phyloP scores from a whole-genome alignment of 768 basidiomycete genomes.

The Sarcodon sp. region DNA sequence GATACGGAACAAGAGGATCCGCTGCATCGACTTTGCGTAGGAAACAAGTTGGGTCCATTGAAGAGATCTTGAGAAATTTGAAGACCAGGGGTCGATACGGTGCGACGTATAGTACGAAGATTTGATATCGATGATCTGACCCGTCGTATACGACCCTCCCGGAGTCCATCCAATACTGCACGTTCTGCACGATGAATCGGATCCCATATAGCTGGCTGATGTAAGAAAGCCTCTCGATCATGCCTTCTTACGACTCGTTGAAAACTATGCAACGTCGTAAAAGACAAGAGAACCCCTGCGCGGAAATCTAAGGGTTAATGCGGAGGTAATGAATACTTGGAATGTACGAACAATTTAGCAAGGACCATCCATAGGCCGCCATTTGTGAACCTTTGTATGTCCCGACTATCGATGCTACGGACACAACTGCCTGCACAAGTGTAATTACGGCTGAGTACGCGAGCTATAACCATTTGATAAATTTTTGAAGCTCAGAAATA shows the following conservation, averaged over 20 bases:
- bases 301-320: constrained; percentile 5
- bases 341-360: background rate
- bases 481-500: no score
- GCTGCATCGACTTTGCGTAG: no score
- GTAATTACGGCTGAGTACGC: background rate
- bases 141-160: constrained; percentile 6
- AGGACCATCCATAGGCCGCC: constrained; percentile 1
- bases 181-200: constrained; percentile 18
- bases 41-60: no score
- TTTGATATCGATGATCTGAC: no score
- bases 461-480: no score
- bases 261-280: constrained; percentile 47
- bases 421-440: background rate
- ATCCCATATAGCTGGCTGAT: constrained; percentile 31
- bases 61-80: no score
- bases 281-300: constrained; percentile 41
- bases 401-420: background rate
- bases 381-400: constrained; percentile 6
- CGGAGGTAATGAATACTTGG: background rate
- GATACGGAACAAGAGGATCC: no score
- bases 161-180: constrained; percentile 8
- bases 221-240: constrained; percentile 41
- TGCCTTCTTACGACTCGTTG: constrained; percentile 46
- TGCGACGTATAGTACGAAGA: no score
- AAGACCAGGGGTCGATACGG: no score